These are phyloP conservation scores for Nakazawaea pomicola DNA, from an alignment of 805 yeast species.

Conservation along the genomic window DNA sequence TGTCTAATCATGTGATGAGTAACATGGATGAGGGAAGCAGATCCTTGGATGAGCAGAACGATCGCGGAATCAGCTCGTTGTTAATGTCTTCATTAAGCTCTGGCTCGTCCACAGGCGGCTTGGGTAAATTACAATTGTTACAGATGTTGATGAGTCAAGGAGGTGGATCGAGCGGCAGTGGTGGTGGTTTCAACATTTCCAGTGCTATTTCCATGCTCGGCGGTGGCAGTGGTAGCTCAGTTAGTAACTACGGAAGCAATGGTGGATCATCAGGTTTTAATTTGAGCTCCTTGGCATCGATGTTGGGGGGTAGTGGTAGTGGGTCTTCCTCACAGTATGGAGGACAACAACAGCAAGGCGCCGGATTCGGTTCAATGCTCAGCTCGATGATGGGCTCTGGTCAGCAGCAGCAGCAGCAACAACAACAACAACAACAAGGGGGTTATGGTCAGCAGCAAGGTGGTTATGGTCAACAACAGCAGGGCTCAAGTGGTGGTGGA, in stretches of 20 bases:
- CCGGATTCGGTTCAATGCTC: no score
- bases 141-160: not conserved
- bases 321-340: no score
- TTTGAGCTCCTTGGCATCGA: not conserved
- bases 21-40: conserved; percentile 10
- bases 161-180: not conserved
- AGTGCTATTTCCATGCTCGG: conserved; percentile 7
- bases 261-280: not conserved
- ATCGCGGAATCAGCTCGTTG: conserved; percentile 6
- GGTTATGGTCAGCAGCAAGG: conserved; percentile 1
- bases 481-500: conserved; percentile 1
- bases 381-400: no score
- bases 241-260: no score
- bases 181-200: conserved; percentile 7
- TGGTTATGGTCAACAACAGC: not conserved
- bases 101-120: not conserved
- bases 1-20: conserved; percentile 2
- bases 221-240: no score
- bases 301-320: not conserved
- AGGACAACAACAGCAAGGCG: no score
- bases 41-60: conserved; percentile 3
- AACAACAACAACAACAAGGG: conserved; percentile 4
- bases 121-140: conserved; percentile 9
- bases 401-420: not conserved
- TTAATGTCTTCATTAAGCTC: conserved; percentile 6